Conservation (phyloP, 2,329 filamentous ascomycete genomes). For the Dichotomopilus funicola region DNA sequence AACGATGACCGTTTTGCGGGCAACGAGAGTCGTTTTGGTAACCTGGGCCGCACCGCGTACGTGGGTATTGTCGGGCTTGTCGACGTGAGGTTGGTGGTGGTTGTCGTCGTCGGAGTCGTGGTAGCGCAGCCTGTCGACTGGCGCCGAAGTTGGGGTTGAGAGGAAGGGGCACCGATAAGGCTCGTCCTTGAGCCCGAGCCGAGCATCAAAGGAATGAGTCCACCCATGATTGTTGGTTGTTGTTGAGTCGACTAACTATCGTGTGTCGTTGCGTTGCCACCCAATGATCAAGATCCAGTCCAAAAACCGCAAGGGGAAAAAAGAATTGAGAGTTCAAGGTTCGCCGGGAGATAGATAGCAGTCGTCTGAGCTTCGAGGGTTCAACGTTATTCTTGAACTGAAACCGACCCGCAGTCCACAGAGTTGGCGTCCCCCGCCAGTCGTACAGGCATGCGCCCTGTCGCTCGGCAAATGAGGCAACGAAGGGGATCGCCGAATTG, state of each 20-base stretch:
- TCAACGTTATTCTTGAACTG: neutral
- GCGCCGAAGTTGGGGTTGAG: conserved; percentile 5
- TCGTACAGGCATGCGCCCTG: conserved; percentile 17
- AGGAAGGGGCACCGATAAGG: conserved; percentile 8
- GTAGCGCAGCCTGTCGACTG: conserved; percentile 9
- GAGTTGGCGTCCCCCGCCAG: conserved; percentile 2
- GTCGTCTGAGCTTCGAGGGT: neutral
- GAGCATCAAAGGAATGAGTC: conserved; percentile 27
- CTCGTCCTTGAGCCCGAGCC: conserved; percentile 21
- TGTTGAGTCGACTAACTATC: neutral
- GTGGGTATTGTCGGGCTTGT: conserved; percentile 13
- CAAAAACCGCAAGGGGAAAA: too few relatives aligned
- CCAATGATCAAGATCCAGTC: too few relatives aligned
- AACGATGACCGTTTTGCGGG: conserved; percentile 17
- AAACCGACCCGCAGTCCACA: conserved; percentile 8
- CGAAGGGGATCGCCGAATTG: conserved; percentile 11
- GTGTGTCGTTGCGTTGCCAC: too few relatives aligned
- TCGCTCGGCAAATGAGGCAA: conserved; percentile 16
- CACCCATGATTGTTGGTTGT: conserved; percentile 20
- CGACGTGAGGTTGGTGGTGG: neutral
- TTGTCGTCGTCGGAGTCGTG: conserved; percentile 12
- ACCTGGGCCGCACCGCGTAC: conserved; percentile 16
- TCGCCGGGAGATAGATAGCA: neutral
- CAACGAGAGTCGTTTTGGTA: conserved; percentile 22
- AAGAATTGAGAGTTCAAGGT: neutral